Base-by-base conservation (phyloP, 192 early-diverging fungal genomes). In the Radiomyces spectabilis region DNA sequence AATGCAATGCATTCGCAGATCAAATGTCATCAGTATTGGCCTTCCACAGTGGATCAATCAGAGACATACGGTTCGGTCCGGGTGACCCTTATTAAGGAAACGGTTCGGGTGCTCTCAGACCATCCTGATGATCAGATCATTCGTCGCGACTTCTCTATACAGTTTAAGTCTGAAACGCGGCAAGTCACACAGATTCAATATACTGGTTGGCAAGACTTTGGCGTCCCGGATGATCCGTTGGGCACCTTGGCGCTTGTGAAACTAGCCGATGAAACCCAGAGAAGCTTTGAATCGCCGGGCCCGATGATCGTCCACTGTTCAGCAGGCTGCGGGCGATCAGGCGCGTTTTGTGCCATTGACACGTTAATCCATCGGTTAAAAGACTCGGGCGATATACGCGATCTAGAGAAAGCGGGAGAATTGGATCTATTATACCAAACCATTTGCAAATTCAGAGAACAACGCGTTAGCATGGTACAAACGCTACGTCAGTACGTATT, bases 21-120 rank as follows among this genome's bases (percentile, higher is more conserved):
- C 45, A 73, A 95, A 65, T 96, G 91, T 55, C 80, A 89, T 59
- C 80, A 80, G n/a, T 98, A 97, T 70, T 97, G 95, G 93, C 88
- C 93, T 9, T 33, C 63, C 32, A 46, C 31, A 4, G 29, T 51
- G 10, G 69, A 72, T 24, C 19, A 51, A 31, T 12, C 61, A 24
- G 22, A 61, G 37, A 73, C 63, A 48, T 73, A 77, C 21, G 87
- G 82, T 19, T 49, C 55, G 0, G 52, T 84, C 7, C 48, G 51
- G 0, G 63, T 89, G n/a, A 59, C 58, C 10, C 72, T 86, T n/a
- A 53, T 80, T 12, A 27, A n/a, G 33, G 13, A 31, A 31, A 26
- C 10, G 18, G 3, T 34, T 29, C 40, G 51, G 8, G 9, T 27
- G 47, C 8, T 18, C 19, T 21, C 13, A 8, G 29, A 34, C 1